Conservation (phyloP, 805 yeast species). For the Yamadazyma endophytica region DNA sequence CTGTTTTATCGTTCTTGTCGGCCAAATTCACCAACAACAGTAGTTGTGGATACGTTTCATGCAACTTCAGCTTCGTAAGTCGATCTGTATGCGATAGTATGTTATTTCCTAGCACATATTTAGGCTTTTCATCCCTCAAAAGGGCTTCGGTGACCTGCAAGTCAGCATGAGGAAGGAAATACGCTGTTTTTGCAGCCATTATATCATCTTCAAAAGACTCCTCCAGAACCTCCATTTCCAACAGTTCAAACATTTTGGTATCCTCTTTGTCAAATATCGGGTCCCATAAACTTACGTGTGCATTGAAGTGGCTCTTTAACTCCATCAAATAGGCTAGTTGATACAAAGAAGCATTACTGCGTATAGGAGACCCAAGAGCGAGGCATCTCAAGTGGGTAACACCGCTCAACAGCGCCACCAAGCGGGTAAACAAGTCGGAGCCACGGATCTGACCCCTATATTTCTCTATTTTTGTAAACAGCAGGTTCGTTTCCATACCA, state of each 20-base stretch:
- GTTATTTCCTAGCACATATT: constrained; percentile 48
- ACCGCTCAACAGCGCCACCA: too few relatives aligned
- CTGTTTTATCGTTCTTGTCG: constrained; percentile 7
- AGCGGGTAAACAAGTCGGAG: constrained; percentile 1
- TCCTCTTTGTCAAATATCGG: constrained; percentile 58
- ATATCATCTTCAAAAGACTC: constrained; percentile 7
- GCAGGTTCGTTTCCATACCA: too few relatives aligned
- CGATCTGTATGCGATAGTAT: constrained; percentile 52
- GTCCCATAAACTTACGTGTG: constrained; percentile 51
- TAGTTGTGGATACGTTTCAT: constrained; percentile 39
- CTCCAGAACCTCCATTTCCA: constrained; percentile 13
- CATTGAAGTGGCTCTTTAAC: constrained; percentile 19
- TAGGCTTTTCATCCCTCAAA: constrained; percentile 28
- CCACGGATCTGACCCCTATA: background rate
- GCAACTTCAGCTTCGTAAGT: constrained; percentile 38
- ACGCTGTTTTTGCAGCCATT: constrained; percentile 30
- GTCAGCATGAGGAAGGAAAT: constrained; percentile 76
- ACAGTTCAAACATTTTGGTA: constrained; percentile 16
- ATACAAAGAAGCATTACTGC: constrained; percentile 55
- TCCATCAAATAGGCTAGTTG: constrained; percentile 60
- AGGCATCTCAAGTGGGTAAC: constrained; percentile 50
- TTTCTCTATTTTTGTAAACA: constrained; percentile 1
- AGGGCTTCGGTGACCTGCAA: constrained; percentile 45
- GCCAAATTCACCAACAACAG: constrained; percentile 32
- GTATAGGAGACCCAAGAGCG: constrained; percentile 66